Base-by-base conservation (phyloP, 805 yeast species). In the Saccharomyces jurei region DNA sequence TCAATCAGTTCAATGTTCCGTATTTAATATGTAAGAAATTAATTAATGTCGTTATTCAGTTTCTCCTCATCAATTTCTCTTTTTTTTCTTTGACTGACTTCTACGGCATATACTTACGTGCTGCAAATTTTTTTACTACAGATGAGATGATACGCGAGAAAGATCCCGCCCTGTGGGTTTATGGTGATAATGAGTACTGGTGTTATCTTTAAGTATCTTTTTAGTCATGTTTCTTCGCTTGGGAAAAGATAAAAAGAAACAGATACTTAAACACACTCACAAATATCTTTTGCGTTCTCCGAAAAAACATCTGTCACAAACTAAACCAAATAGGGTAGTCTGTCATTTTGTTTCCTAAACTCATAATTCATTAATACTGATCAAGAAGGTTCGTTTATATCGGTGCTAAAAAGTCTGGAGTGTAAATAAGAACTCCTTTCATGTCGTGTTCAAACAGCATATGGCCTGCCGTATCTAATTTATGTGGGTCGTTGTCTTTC, bases 401-500 rank as follows among this genome's bases (percentile, higher is more conserved):
- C 41, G 25, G 36, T 26, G n/a, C 17, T 30, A 48, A 28, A 32
- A 48, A 32, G 14, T 6, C 5, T 13, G 9, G 11, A 27, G 28
- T 14, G 17, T 9, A 26, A 48, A 13, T 14, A 30, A 22, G 17
- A 27, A 21, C 8, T 32, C 14, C 31, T 48, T 48, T 28, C 10
- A 54, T 52, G 51, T 44, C 52, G 30, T 58, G 62, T 29, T 41
- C 44, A 27, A 50, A 61, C 31, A 54, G 49, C 6, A 50, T 58
- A 13, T 63, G 70, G 63, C 64, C 69, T 4, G 41, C 59, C n/a
- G 54, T 74, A 17, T 71, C 76, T 1, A 60, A 69, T 4, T 49
- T 67, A 58, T 56, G 80, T 71, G 63, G 83, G 67, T 79, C 74
- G 55, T 49, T 80, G 67, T 68, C 82, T 65, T 57, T 70, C 63